Evolutionary conservation across 208 protist species (phyloP).

Genomic region (Leishmania martiniquensis): DNA sequence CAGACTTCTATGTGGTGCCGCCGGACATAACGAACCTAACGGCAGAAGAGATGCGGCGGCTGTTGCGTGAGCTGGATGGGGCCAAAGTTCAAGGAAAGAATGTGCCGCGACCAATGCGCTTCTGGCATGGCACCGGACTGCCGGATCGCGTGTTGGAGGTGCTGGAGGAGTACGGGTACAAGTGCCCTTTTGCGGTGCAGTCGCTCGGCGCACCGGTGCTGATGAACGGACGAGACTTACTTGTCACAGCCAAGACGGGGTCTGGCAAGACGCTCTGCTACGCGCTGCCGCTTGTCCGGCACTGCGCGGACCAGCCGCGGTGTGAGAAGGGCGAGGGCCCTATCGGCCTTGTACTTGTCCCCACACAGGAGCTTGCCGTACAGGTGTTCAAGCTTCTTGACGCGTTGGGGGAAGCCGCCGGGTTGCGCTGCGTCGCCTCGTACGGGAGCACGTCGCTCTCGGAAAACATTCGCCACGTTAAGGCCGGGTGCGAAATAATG

Average conservation of each 20-base stretch:
- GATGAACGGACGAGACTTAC: conserved; percentile 90
- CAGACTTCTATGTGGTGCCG: conserved; percentile 87
- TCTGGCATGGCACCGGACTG: conserved; percentile 82
- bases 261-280: conserved; percentile 96
- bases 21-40: conserved; percentile 69
- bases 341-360: conserved; percentile 91
- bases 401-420: conserved; percentile 62
- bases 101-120: conserved; percentile 73
- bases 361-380: conserved; percentile 94
- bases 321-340: conserved; percentile 85
- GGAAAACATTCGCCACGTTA: conserved; percentile 77
- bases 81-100: conserved; percentile 60
- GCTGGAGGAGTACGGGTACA: conserved; percentile 56
- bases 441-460: conserved; percentile 79
- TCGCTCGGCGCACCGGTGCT: conserved; percentile 76
- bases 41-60: conserved; percentile 54
- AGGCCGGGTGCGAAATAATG: conserved; percentile 80
- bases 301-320: conserved; percentile 84
- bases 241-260: conserved; percentile 94
- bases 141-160: conserved; percentile 70
- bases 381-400: conserved; percentile 86
- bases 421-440: conserved; percentile 61
- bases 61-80: conserved; percentile 80
- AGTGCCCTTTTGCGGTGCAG: conserved; percentile 88
- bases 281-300: conserved; percentile 90